Conservation (phyloP, 305 asterid species). For the Rubia peregrina region DNA sequence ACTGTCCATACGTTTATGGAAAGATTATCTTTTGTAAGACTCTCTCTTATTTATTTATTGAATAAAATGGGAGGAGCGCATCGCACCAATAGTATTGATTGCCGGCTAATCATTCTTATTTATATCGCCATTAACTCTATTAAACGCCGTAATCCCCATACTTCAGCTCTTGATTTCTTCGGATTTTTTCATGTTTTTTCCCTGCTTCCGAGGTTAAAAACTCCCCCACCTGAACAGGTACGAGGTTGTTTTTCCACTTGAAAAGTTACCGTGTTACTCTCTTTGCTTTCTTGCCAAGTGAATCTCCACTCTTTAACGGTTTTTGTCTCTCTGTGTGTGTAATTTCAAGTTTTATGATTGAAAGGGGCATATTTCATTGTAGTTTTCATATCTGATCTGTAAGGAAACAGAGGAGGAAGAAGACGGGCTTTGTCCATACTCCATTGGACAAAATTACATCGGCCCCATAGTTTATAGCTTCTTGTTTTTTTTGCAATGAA, state of each 20-base stretch:
- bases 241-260: not conserved
- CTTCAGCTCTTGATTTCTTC: not conserved
- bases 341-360: not conserved
- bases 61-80: no score
- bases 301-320: not conserved
- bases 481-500: not conserved
- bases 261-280: not conserved
- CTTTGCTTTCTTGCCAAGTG: not conserved
- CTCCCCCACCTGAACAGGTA: not conserved
- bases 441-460: not conserved
- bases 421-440: not conserved
- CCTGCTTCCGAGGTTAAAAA: not conserved
- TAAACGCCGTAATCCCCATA: not conserved
- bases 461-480: not conserved
- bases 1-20: no score
- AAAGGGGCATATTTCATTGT: not conserved
- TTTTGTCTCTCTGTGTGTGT: not conserved
- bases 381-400: not conserved
- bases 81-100: no score
- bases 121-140: not conserved
- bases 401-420: conserved; percentile 4
- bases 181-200: not conserved
- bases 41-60: no score
- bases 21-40: no score
- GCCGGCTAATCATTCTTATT: no score